A percentile compares a stretch with the other conserved stretches of the same genome.
Conservation (phyloP, 257 asterid species). For the Fraxinus pennsylvanica region DNA sequence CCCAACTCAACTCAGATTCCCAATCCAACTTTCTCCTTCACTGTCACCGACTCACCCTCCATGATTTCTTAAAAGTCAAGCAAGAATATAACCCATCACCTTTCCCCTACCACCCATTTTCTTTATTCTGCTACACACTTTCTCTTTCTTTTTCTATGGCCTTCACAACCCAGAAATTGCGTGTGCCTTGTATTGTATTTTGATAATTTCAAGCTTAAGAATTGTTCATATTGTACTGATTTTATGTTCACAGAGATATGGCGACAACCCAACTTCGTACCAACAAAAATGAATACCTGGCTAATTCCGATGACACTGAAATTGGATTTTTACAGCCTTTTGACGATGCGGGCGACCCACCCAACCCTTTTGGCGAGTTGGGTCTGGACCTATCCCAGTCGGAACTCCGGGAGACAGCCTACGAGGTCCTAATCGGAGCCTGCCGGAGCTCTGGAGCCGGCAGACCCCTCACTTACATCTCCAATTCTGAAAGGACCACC, state of each 20-base stretch:
- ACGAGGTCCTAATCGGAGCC: conserved; percentile 79
- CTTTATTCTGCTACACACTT: conserved; percentile 1
- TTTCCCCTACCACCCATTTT: neutral
- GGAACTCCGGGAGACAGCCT: conserved; percentile 90
- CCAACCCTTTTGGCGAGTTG: conserved; percentile 67
- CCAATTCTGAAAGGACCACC: conserved; percentile 41
- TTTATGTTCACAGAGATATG: conserved; percentile 22
- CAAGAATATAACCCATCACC: conserved; percentile 43
- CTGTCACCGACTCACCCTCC: neutral
- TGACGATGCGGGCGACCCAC: neutral
- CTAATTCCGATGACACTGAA: neutral
- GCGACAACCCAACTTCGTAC: conserved; percentile 12
- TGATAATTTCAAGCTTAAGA: neutral
- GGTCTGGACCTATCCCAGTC: conserved; percentile 52
- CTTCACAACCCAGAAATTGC: neutral
- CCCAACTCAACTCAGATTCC: neutral
- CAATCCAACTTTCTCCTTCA: conserved; percentile 1
- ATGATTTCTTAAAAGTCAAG: conserved; percentile 46
- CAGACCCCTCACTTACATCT: conserved; percentile 68
- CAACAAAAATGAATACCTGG: neutral
- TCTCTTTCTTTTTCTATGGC: neutral
- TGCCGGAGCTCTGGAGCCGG: conserved; percentile 74
- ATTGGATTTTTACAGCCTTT: neutral
- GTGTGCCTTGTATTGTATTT: neutral
- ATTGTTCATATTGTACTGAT: neutral